A percentile compares a stretch with the other conserved stretches of the same genome.
Conservation (phyloP, 1,284 basidiomycete species). For the Cryptococcus maquisensis region DNA sequence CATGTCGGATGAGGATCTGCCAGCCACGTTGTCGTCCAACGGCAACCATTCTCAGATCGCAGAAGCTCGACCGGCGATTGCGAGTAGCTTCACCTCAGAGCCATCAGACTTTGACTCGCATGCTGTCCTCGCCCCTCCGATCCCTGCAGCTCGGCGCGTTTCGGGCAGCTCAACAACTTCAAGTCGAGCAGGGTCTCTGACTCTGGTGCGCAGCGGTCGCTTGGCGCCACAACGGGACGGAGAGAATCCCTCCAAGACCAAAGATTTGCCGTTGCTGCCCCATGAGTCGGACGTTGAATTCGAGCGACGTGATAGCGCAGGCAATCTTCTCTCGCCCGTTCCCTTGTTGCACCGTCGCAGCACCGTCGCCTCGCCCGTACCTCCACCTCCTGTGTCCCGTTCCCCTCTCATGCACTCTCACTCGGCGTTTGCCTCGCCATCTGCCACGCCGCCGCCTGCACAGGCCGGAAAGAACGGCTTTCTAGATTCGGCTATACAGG, state of each 20-base stretch:
- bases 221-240: slow-evolving; percentile 18
- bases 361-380: slow-evolving; percentile 28
- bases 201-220: slow-evolving; percentile 35
- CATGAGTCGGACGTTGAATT: background rate
- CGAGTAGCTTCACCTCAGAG: slow-evolving; percentile 24
- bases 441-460: slow-evolving; percentile 14
- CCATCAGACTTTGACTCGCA: slow-evolving; percentile 7
- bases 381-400: slow-evolving; percentile 13
- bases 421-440: slow-evolving; percentile 15
- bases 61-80: slow-evolving; percentile 9
- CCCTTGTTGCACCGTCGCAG: slow-evolving; percentile 24
- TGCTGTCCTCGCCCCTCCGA: slow-evolving; percentile 10
- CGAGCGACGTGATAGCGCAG: slow-evolving; percentile 7
- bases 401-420: slow-evolving; percentile 35
- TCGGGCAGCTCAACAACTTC: slow-evolving; percentile 26
- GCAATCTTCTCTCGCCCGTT: slow-evolving; percentile 2
- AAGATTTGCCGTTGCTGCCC: slow-evolving; percentile 15
- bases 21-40: too few relatives aligned
- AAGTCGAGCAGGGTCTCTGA: slow-evolving; percentile 37
- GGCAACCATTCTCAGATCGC: background rate
- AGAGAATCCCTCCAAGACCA: slow-evolving; percentile 5
- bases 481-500: slow-evolving; percentile 65
- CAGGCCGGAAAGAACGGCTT: slow-evolving; percentile 36
- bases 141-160: slow-evolving; percentile 12
- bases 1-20: background rate